These are phyloP conservation scores for Colletotrichum sansevieriae DNA, from an alignment of 2,329 filamentous ascomycete genomes.

Conservation along the genomic window DNA sequence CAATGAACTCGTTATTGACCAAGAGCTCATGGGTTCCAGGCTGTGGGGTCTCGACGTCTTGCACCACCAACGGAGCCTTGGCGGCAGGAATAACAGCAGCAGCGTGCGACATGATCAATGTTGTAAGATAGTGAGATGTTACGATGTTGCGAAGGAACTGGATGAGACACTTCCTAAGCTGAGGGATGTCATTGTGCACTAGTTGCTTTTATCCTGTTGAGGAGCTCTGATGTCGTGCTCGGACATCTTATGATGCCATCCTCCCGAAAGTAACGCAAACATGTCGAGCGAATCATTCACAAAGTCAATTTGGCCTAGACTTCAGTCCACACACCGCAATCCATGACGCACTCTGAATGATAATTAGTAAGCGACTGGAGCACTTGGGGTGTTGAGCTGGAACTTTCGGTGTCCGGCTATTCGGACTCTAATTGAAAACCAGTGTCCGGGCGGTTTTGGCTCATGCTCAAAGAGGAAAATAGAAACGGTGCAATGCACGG, in stretches of 20 bases:
- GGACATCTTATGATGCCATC: background rate
- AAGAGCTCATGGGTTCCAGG: conserved; percentile 45
- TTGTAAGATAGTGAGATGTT: too few relatives aligned
- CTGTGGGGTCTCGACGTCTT: conserved; percentile 31
- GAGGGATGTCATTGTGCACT: too few relatives aligned
- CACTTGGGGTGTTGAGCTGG: background rate
- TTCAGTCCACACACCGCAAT: background rate
- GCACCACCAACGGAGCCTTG: conserved; percentile 29
- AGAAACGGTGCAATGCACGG: too few relatives aligned
- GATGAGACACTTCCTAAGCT: too few relatives aligned
- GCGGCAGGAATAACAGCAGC: conserved; percentile 34
- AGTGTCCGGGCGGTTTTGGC: too few relatives aligned
- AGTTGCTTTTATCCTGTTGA: too few relatives aligned
- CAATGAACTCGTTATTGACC: conserved; percentile 46
- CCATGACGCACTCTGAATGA: too few relatives aligned
- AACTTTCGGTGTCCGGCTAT: background rate
- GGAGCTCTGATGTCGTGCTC: conserved; percentile 9
- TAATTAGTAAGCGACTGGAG: background rate
- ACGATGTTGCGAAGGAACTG: too few relatives aligned
- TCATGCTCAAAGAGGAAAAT: too few relatives aligned
- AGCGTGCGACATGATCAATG: conserved; percentile 13
- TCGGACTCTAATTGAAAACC: too few relatives aligned
- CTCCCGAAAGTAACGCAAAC: background rate
- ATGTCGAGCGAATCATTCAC: background rate
- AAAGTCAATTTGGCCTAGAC: background rate